Percentiles rank a stretch among this genome's conserved stretches.
Conservation (phyloP, 129 eudicot genomes). For the Tagetes patula region DNA sequence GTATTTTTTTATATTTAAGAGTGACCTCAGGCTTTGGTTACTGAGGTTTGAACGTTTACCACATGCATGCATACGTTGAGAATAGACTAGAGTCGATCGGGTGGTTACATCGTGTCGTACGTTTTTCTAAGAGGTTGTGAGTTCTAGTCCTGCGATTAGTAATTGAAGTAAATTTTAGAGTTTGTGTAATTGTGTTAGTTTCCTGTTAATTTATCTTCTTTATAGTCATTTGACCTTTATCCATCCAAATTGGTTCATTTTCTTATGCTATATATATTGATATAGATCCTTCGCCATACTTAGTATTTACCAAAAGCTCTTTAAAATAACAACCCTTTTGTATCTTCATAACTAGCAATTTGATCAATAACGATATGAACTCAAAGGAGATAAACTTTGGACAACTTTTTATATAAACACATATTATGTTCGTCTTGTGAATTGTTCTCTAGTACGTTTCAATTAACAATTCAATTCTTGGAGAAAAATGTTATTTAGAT, state of each 20-base stretch:
- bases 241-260: background rate
- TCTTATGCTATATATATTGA: background rate
- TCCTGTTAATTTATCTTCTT: too few relatives aligned
- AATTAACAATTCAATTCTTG: background rate
- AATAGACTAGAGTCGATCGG: too few relatives aligned
- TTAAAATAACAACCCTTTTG: constrained; percentile 17
- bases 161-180: too few relatives aligned
- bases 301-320: constrained; percentile 8
- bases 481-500: background rate
- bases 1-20: background rate
- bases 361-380: constrained; percentile 9
- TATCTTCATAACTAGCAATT: constrained; percentile 1
- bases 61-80: too few relatives aligned
- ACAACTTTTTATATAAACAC: background rate
- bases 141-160: too few relatives aligned
- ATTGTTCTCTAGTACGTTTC: background rate
- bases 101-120: too few relatives aligned
- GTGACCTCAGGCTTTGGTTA: too few relatives aligned
- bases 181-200: too few relatives aligned
- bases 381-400: background rate
- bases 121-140: too few relatives aligned
- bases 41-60: too few relatives aligned
- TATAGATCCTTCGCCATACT: background rate
- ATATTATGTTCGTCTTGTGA: too few relatives aligned
- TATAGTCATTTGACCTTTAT: too few relatives aligned